A percentile compares a stretch with the other conserved stretches of the same genome.
Conservation (phyloP, 257 asterid genomes). For the Ehretia macrophylla region DNA sequence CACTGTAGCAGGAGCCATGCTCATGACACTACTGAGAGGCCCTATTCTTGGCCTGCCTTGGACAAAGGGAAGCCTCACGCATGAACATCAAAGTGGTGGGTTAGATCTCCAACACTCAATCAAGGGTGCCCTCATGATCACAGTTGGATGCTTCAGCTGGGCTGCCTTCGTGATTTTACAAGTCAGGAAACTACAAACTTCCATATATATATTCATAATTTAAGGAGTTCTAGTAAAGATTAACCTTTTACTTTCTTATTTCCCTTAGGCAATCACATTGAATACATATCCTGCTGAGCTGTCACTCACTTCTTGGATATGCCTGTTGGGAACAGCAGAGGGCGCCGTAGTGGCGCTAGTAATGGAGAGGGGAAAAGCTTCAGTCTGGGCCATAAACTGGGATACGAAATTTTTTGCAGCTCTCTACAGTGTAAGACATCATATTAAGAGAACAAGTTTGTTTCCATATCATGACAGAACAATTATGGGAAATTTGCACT, state of each 20-base stretch:
- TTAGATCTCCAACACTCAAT: conserved; percentile 52
- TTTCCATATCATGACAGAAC: not conserved
- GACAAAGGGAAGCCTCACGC: conserved; percentile 35
- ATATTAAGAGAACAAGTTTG: not conserved
- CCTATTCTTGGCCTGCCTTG: conserved; percentile 63
- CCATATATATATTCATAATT: no score
- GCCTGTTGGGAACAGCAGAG: conserved; percentile 72
- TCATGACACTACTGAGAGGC: conserved; percentile 84
- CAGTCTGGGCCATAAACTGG: conserved; percentile 82
- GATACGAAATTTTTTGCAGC: conserved; percentile 74
- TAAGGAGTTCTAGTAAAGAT: conserved; percentile 3
- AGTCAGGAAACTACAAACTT: conserved; percentile 28
- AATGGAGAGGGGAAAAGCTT: conserved; percentile 60
- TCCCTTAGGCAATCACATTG: conserved; percentile 61
- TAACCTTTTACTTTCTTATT: conserved; percentile 1
- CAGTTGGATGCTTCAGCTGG: conserved; percentile 86
- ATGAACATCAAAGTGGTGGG: conserved; percentile 28
- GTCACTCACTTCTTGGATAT: conserved; percentile 90
- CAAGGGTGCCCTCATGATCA: conserved; percentile 80
- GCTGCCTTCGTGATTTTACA: conserved; percentile 87
- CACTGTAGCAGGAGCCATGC: conserved; percentile 93
- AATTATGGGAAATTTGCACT: not conserved
- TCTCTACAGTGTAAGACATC: conserved; percentile 64
- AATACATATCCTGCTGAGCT: conserved; percentile 69
- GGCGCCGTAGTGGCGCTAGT: conserved; percentile 61